Evolutionary conservation across 169 alveolate genomes (phyloP).

Genomic region (Plasmodium ovale): DNA sequence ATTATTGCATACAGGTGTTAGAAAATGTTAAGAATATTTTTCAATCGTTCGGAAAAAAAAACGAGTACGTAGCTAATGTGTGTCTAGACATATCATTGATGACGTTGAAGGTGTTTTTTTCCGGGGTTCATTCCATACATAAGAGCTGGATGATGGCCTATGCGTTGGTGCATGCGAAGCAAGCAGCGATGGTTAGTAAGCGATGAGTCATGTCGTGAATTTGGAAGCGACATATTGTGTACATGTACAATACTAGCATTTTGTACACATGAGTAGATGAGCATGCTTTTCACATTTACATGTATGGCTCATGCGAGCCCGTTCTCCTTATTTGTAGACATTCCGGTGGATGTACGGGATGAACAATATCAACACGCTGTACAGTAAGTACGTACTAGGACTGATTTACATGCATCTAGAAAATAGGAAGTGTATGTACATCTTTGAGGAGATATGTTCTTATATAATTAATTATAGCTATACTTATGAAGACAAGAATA

Average conservation of each 20-base stretch:
- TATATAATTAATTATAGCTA: constrained; percentile 32
- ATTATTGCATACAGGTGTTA: constrained; percentile 19
- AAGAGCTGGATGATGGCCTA: constrained; percentile 11
- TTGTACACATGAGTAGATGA: background rate
- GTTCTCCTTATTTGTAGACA: background rate
- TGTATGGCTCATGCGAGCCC: background rate
- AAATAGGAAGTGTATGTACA: constrained; percentile 16
- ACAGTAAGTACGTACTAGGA: constrained; percentile 21
- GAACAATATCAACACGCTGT: constrained; percentile 20
- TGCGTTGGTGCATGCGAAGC: constrained; percentile 23
- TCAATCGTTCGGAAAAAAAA: background rate
- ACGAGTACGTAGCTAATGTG: background rate
- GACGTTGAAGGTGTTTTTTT: constrained; percentile 17
- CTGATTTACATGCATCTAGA: constrained; percentile 29
- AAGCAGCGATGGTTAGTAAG: constrained; percentile 29
- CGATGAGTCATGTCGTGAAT: no score
- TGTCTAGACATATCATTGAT: constrained; percentile 27
- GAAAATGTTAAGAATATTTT: constrained; percentile 30
- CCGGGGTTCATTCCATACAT: background rate
- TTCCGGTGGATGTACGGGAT: constrained; percentile 8
- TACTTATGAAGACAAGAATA: constrained; percentile 7
- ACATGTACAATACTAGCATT: background rate
- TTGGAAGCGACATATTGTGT: no score
- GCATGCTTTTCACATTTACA: background rate
- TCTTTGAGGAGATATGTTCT: constrained; percentile 31